These are phyloP conservation scores for Talaromyces sp. DNA, from an alignment of 2,329 filamentous ascomycete genomes.

Conservation along the genomic window DNA sequence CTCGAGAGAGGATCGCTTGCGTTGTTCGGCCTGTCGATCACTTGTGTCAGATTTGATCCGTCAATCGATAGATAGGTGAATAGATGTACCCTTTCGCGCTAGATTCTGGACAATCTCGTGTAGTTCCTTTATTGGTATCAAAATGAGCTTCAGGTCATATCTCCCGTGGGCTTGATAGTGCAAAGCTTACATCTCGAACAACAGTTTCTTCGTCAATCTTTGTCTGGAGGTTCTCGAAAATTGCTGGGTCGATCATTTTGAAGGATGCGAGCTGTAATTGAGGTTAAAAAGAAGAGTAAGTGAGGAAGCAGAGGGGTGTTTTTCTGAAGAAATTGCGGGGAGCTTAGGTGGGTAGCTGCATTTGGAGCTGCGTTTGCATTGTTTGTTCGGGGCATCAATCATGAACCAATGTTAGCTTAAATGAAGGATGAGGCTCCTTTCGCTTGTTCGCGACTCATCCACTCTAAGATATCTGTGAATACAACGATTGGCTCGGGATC, in stretches of 20 bases:
- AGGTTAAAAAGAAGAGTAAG: neutral
- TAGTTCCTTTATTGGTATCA: slow-evolving; percentile 54
- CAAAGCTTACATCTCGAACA: slow-evolving; percentile 64
- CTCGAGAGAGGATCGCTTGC: slow-evolving; percentile 79
- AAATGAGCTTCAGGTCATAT: slow-evolving; percentile 6
- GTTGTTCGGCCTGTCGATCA: slow-evolving; percentile 62
- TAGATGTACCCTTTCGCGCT: slow-evolving; percentile 64
- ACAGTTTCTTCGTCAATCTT: slow-evolving; percentile 85
- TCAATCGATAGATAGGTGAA: neutral
- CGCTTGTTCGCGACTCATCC: neutral
- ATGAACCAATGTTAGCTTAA: neutral
- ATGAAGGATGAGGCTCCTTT: neutral
- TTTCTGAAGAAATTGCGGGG: neutral
- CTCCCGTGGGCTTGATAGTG: slow-evolving; percentile 15
- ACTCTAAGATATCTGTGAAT: neutral
- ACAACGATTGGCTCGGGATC: neutral
- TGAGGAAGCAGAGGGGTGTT: neutral
- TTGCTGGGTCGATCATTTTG: slow-evolving; percentile 69
- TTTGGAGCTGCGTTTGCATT: neutral
- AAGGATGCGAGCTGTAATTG: slow-evolving; percentile 16
- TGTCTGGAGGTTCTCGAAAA: slow-evolving; percentile 82
- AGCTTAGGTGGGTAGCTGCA: neutral
- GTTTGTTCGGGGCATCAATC: neutral
- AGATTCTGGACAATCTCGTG: slow-evolving; percentile 76
- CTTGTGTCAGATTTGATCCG: neutral